Evolutionary conservation across 2,329 filamentous ascomycete genomes (phyloP), one percentile per base, ranked within the genome.

Genomic region (Curvularia eragrostidis): DNA sequence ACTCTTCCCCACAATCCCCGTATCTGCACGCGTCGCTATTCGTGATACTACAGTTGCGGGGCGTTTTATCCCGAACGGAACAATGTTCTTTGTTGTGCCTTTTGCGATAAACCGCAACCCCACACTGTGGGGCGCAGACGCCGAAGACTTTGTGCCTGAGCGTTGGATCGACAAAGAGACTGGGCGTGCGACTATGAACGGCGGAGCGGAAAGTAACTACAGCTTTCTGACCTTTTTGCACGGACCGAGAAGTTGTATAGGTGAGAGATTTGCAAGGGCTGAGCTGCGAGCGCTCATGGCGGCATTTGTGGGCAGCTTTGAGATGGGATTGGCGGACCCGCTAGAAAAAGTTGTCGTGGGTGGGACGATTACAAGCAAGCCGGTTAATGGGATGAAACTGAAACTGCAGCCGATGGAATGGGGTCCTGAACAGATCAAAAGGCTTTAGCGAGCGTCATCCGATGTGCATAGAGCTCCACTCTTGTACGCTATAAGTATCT

Each of bases 21-120:
- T 72, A 13, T 67, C 70, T 2, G 60, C 71, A 10, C 75, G 77
- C 34, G 44, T 71, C 41, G 64, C 75, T 6, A 62, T 70, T 8
- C 70, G 73, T 21, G 65, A 73, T 50, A 78, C 75, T 10, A 63
- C 59, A 5, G 65, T 78, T 28, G 63, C 59, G 26, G 74, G 71
- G 18, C 69, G 77, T 7, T 62, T 63, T 54, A 69, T 82, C 5
- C 80, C 79, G 3, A 70, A 68, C 24, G 75, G 73, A 23, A 81
- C 79, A 0, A 63, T 75, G 23, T 43, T 77, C 38, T 66, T 79
- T 34, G 65, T 81, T 7, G 69, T 71, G 0, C 76, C 78, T 0
- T 79, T 76, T 72, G 79, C 78, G 6, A 77, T 75, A 24, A 82
- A 82, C 56, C 76, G 78, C 7, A 69, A 72, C 19, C 75, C 79